phyloP scores from a whole-genome alignment of 1,139 yeast species.

The Casaregolazyma suthepensis region DNA sequence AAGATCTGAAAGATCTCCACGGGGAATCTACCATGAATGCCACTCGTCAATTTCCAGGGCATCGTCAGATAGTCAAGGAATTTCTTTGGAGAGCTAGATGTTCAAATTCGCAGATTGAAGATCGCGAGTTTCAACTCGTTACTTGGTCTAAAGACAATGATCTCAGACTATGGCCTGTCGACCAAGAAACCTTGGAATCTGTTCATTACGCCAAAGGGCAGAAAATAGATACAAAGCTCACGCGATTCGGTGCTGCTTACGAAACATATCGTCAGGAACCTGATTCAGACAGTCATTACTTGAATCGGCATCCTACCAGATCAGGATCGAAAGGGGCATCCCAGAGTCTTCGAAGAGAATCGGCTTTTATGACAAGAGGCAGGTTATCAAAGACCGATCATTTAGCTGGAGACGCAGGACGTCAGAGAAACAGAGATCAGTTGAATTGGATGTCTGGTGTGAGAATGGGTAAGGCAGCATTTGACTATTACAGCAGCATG shows the following conservation, averaged over 20 bases:
- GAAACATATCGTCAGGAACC: slow-evolving; percentile 50
- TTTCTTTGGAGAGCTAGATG: slow-evolving; percentile 77
- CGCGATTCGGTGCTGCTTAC: slow-evolving; percentile 41
- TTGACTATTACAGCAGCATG: slow-evolving; percentile 14
- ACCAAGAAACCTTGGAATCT: slow-evolving; percentile 51
- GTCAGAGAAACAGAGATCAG: slow-evolving; percentile 46
- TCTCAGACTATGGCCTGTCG: slow-evolving; percentile 73
- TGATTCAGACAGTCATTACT: slow-evolving; percentile 19
- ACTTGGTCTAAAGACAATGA: slow-evolving; percentile 94
- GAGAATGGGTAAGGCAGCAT: slow-evolving; percentile 55
- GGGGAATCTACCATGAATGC: slow-evolving; percentile 39
- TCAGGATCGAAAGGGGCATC: slow-evolving; percentile 3
- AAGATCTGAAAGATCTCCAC: slow-evolving; percentile 39
- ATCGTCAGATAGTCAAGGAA: slow-evolving; percentile 76
- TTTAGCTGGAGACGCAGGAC: slow-evolving; percentile 13
- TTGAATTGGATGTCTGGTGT: slow-evolving; percentile 94
- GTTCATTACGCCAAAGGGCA: slow-evolving; percentile 48
- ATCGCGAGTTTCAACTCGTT: slow-evolving; percentile 80
- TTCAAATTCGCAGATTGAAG: slow-evolving; percentile 43
- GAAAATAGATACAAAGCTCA: slow-evolving; percentile 35
- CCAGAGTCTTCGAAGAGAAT: not conserved
- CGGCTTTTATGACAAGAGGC: slow-evolving; percentile 32
- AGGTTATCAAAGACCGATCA: slow-evolving; percentile 21
- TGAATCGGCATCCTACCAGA: slow-evolving; percentile 1
- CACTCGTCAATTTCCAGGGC: slow-evolving; percentile 66